Evolutionary conservation across 23 red algal genomes (phyloP), one percentile per base, ranked within the genome.

Genomic region (Chondrus crispus): DNA sequence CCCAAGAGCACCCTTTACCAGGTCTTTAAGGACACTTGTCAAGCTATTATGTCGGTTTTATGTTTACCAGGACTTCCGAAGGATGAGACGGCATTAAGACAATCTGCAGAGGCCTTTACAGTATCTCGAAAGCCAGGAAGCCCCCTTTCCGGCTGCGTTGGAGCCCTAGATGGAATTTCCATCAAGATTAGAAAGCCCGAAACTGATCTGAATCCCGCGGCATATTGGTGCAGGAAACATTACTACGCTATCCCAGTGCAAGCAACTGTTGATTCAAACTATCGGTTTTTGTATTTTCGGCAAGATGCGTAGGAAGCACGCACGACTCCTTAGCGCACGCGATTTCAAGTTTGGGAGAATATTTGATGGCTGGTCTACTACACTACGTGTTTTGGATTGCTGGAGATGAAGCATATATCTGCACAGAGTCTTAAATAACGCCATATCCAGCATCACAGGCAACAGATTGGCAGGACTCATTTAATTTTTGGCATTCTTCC

Each of bases 261-360:
- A 35, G 69, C 69, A 16, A 4, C 48, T 36, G 12, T 78, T 28
- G 72, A 78, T 26, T 47, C 72, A 3, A 5, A 7, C 43, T 78
- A 78, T 78, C 4, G 72, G 10, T 78, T 78, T n/a, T 78, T 78
- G 40, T 43, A 78, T 78, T 78, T 40, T 78, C 72, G 2, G 72
- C 72, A 8, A 33, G 48, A 22, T 43, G 24, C 3, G 66, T 71
- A n/a, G 72, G 43, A 7, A 51, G 44, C 53, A 78, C 40, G 5
- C 48, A 78, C 72, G 72, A 78, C 33, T 43, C 72, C 2, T n/a
- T 78, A 26, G 72, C 43, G n/a, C 53, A 51, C 32, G 72, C 43
- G 10, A 49, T 49, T 4, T 78, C 72, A 37, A 43, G 20, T 47
- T 22, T 78, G 7, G 38, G 3, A 49, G 30, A 26, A n/a, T 49